Percentiles rank a stretch among this genome's conserved stretches.
Evolutionary conservation across 805 yeast species (phyloP).

Genomic region (Saccharomycopsis sp.): DNA sequence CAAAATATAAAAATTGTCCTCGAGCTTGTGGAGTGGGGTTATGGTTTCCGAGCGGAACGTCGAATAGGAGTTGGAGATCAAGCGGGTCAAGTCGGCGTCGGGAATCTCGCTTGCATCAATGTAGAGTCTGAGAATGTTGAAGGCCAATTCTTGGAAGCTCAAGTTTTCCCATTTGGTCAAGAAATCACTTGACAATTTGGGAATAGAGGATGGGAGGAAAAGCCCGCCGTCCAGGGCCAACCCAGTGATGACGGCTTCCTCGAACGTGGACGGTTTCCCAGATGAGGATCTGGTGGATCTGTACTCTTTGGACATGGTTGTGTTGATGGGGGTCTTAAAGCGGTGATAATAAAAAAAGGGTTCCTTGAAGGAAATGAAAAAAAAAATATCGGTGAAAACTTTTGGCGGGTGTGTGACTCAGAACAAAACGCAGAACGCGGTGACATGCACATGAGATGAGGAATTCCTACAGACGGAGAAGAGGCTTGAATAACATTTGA

Average conservation of each 20-base stretch:
- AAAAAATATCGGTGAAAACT: no score
- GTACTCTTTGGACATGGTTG: slow-evolving; percentile 51
- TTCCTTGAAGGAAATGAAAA: no score
- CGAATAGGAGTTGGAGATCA: slow-evolving; percentile 69
- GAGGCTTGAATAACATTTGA: no score
- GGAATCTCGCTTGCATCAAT: slow-evolving; percentile 68
- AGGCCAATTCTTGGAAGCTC: slow-evolving; percentile 80
- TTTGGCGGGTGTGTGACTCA: no score
- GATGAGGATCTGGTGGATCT: slow-evolving; percentile 69
- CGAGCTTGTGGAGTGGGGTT: slow-evolving; percentile 66
- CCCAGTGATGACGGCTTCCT: slow-evolving; percentile 80
- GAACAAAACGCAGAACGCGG: no score
- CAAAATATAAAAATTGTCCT: slow-evolving; percentile 62
- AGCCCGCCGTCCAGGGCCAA: slow-evolving; percentile 96
- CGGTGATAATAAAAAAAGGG: no score
- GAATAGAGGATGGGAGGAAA: slow-evolving; percentile 78
- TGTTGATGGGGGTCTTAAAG: no score
- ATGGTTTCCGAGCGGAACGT: slow-evolving; percentile 85
- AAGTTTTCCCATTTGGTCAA: slow-evolving; percentile 61
- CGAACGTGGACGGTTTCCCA: slow-evolving; percentile 52
- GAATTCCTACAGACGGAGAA: no score
- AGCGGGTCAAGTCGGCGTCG: slow-evolving; percentile 49
- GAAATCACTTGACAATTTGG: slow-evolving; percentile 50
- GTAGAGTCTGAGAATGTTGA: slow-evolving; percentile 74
- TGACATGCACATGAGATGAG: no score